Base-by-base conservation (phyloP, 139 green algal species). In the Tetraselmis chui region DNA sequence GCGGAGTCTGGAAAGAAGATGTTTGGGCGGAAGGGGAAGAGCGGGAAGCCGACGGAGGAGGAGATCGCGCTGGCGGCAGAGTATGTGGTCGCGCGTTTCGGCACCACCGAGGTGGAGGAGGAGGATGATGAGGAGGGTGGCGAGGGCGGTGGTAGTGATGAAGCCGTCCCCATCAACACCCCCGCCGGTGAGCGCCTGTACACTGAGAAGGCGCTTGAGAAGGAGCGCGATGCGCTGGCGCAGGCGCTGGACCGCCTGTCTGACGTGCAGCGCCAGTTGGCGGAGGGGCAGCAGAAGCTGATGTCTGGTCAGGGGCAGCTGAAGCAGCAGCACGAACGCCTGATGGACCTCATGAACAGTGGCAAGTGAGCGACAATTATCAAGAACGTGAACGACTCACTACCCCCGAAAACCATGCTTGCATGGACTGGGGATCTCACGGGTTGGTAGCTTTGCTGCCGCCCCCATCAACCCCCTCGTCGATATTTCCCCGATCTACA, bases 231-330 rank as follows among this genome's bases (percentile, higher is more conserved):
- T 76, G 88, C 88, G 84, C 86, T 93, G 76, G 89, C 89, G 2
- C 59, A 82, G 29, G 88, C 89, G 23, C 86, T 94, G 85, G 90
- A 94, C 84, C 80, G 87, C 29, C 87, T 94, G 75, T 90, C 90
- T 1, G 89, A 89, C 26, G 91, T 94, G 82, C 91, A 94, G 87
- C 85, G 88, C 0, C 88, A 94, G 84, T 83, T 94, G 32, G 90
- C 91, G 28, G 86, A 92, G 76, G 89, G 86, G 25, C 91, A 94
- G 88, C 87, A 87, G 59, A 91, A 91, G 80, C 87, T 94, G 22
- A 93, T 94, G 91, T 67, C 59, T 28, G 91, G 91, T 24, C 91
- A 94, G 85, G 86, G 85, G 83, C 90, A 93, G 85, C 87, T 94
- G 77, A 87, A 87, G 30, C 87, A 93, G 89, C 91, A 94, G 87